phyloP scores from a whole-genome alignment of 2,329 filamentous ascomycete species.

The Fusarium camptoceras region DNA sequence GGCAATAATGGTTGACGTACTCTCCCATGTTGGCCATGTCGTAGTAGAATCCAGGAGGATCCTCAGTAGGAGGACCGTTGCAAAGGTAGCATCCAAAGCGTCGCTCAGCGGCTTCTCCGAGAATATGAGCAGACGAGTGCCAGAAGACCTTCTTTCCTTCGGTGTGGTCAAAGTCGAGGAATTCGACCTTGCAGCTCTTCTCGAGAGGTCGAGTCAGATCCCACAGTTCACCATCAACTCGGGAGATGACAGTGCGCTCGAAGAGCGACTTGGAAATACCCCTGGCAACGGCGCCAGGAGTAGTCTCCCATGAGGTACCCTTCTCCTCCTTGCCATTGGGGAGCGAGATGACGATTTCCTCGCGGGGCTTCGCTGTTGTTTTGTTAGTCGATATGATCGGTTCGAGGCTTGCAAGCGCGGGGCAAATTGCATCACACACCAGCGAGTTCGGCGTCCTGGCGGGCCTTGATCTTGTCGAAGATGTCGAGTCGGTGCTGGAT shows the following conservation, averaged over 20 bases:
- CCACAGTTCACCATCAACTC: constrained; percentile 88
- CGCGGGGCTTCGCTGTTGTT: constrained; percentile 71
- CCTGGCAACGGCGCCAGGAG: constrained; percentile 81
- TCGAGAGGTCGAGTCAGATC: constrained; percentile 92
- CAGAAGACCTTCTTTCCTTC: constrained; percentile 91
- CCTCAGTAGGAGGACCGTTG: constrained; percentile 90
- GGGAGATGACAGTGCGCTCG: constrained; percentile 88
- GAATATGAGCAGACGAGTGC: constrained; percentile 94
- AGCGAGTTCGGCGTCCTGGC: constrained; percentile 79
- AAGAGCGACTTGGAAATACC: constrained; percentile 86
- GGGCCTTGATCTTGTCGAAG: constrained; percentile 89
- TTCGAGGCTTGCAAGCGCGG: neutral
- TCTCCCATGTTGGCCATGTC: constrained; percentile 79
- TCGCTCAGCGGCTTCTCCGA: constrained; percentile 94
- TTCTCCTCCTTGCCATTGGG: constrained; percentile 76
- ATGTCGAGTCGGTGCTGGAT: constrained; percentile 85
- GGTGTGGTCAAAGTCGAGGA: constrained; percentile 79
- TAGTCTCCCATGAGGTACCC: constrained; percentile 92
- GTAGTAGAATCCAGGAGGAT: constrained; percentile 87
- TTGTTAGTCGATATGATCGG: constrained; percentile 40
- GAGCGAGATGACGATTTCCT: constrained; percentile 79
- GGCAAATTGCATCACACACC: constrained; percentile 47
- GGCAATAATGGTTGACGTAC: constrained; percentile 37
- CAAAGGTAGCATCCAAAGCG: constrained; percentile 92
- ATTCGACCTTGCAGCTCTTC: constrained; percentile 84